Evolutionary conservation across 768 basidiomycete species (phyloP).

Genomic region (Pulveroboletus sp.): DNA sequence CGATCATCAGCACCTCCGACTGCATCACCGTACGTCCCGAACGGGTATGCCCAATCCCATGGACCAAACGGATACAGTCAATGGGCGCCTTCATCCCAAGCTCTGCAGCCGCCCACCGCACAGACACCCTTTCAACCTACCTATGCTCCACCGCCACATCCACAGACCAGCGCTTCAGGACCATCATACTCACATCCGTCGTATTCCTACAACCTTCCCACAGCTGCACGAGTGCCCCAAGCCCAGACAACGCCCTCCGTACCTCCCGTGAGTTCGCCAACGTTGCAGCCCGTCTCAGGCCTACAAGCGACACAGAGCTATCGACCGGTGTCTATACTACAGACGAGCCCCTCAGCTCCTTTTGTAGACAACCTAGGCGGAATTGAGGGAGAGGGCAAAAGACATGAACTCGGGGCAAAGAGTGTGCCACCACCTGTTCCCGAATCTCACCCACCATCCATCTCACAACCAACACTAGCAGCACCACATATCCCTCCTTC

Average conservation of each 20-base stretch:
- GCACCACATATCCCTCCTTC: slow-evolving; percentile 15
- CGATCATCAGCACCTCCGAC: slow-evolving; percentile 26
- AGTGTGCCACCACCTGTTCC: slow-evolving; percentile 1
- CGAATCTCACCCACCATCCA: slow-evolving; percentile 18
- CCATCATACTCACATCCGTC: slow-evolving; percentile 16
- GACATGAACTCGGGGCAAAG: slow-evolving; percentile 8
- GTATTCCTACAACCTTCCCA: slow-evolving; percentile 9
- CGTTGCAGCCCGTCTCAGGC: slow-evolving; percentile 11
- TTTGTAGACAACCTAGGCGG: slow-evolving; percentile 1
- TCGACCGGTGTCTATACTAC: slow-evolving; percentile 23
- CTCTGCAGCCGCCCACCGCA: slow-evolving; percentile 23
- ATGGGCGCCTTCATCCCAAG: slow-evolving; percentile 28
- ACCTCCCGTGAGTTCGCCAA: slow-evolving; percentile 1
- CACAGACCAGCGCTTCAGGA: slow-evolving; percentile 10
- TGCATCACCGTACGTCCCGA: slow-evolving; percentile 18
- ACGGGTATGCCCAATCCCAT: slow-evolving; percentile 32
- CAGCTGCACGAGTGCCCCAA: slow-evolving; percentile 11
- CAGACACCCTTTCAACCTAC: slow-evolving; percentile 30
- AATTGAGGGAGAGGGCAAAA: slow-evolving; percentile 15
- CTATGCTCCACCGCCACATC: slow-evolving; percentile 23
- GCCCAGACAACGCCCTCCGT: slow-evolving; percentile 12
- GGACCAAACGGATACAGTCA: slow-evolving; percentile 33
- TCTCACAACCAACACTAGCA: slow-evolving; percentile 14
- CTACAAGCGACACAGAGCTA: slow-evolving; percentile 13
- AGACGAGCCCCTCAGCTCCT: slow-evolving; percentile 6